Conservation (phyloP, 1,284 basidiomycete species). For the Vanrija sp. region DNA sequence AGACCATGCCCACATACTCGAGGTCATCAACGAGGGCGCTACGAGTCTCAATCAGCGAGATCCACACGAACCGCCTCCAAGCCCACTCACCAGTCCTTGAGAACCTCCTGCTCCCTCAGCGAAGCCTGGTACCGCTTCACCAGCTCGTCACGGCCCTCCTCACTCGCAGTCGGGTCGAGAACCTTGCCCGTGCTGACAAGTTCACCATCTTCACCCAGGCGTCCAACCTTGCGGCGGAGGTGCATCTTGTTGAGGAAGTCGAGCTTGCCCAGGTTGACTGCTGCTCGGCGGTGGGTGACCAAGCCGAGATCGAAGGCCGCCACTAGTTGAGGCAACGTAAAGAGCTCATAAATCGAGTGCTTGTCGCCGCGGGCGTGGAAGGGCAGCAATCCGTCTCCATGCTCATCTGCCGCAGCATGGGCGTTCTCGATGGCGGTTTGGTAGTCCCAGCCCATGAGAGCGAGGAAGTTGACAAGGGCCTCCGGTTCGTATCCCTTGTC, state of each 20-base stretch:
- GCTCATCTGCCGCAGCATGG: slow-evolving; percentile 2
- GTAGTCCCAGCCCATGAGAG: slow-evolving; percentile 84
- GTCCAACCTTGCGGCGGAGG: slow-evolving; percentile 36
- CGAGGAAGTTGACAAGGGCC: slow-evolving; percentile 88
- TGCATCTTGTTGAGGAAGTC: slow-evolving; percentile 49
- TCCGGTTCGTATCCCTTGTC: slow-evolving; percentile 80
- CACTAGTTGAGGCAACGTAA: slow-evolving; percentile 38
- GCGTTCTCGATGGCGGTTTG: slow-evolving; percentile 30
- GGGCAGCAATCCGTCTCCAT: slow-evolving; percentile 23
- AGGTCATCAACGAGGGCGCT: slow-evolving; percentile 37
- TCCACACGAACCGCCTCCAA: neutral
- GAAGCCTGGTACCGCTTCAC: slow-evolving; percentile 34
- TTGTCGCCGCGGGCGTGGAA: slow-evolving; percentile 38
- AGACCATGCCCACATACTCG: slow-evolving; percentile 37
- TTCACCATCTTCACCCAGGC: slow-evolving; percentile 39
- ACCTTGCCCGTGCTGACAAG: slow-evolving; percentile 32
- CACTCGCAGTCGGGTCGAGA: slow-evolving; percentile 1
- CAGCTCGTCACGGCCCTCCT: slow-evolving; percentile 21
- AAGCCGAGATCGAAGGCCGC: slow-evolving; percentile 35
- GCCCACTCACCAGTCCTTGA: slow-evolving; percentile 33
- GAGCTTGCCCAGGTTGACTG: slow-evolving; percentile 42
- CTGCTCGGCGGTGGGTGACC: slow-evolving; percentile 40
- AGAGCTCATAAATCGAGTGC: slow-evolving; percentile 40
- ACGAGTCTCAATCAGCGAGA: neutral
- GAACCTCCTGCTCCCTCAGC: slow-evolving; percentile 29